Percentiles rank a stretch among this genome's conserved stretches.
Conservation (phyloP, 2,329 filamentous ascomycete species). For the Teratosphaeria gauchensis region DNA sequence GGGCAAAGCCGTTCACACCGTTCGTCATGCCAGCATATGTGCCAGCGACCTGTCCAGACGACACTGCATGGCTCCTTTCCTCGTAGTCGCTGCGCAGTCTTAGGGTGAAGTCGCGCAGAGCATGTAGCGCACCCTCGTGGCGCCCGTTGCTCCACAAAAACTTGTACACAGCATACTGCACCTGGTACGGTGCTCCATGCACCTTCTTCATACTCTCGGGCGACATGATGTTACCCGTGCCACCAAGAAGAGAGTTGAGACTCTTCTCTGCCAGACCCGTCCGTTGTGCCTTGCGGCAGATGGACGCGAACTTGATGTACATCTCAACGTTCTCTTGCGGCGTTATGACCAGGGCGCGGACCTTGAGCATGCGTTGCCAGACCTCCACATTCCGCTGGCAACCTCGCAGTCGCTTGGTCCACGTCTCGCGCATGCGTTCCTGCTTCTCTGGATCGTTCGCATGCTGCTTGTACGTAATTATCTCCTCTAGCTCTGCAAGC, state of each 20-base stretch:
- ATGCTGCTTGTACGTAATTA: conserved; percentile 94
- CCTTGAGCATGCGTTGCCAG: conserved; percentile 96
- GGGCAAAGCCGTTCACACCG: conserved; percentile 34
- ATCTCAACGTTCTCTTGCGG: conserved; percentile 94
- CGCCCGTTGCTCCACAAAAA: conserved; percentile 83
- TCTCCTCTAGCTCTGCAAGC: conserved; percentile 95
- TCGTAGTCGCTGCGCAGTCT: conserved; percentile 51
- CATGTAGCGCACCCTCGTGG: conserved; percentile 52
- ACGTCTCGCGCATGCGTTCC: conserved; percentile 82
- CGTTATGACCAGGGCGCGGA: conserved; percentile 82
- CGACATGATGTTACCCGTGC: conserved; percentile 39
- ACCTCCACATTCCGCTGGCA: conserved; percentile 97
- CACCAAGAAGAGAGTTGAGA: conserved; percentile 74
- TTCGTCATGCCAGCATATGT: conserved; percentile 31
- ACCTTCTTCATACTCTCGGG: conserved; percentile 45
- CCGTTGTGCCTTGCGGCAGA: conserved; percentile 91
- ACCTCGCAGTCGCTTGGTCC: conserved; percentile 89
- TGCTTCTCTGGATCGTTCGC: conserved; percentile 71
- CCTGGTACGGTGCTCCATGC: conserved; percentile 56
- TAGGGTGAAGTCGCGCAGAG: conserved; percentile 53
- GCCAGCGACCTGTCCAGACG: conserved; percentile 15
- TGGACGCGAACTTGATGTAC: conserved; percentile 99
- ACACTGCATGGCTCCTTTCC: conserved; percentile 26
- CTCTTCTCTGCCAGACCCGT: conserved; percentile 94
- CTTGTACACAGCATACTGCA: conserved; percentile 94